Evolutionary conservation across 1,284 basidiomycete species (phyloP), one percentile per base, ranked within the genome.

Genomic region (Apiotrichum veenhuisii): DNA sequence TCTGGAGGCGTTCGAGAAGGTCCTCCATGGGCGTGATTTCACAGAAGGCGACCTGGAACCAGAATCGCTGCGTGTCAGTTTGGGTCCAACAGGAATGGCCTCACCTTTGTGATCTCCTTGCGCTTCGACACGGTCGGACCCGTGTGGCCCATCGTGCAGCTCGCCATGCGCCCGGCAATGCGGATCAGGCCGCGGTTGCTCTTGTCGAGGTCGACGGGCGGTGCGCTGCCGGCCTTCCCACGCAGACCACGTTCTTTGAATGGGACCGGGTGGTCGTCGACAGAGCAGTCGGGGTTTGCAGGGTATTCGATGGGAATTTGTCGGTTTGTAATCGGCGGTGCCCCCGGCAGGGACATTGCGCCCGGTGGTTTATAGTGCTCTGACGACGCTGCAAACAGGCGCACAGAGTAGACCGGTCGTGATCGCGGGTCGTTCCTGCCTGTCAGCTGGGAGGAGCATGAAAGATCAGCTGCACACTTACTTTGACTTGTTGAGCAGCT

Each of bases 221-320:
- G 91, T 1, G 93, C 90, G 50, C 91, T 96, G 0, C 93, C 93
- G n/a, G 92, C 87, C 70, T 92, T 95, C 77, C 96, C 96, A 81
- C 96, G 94, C 67, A 97, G 78, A 2, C 94, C 94, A 70, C 92
- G 91, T 64, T 92, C 78, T 73, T 88, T 94, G 51, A 88, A 90
- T 14, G 80, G 80, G 33, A 95, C 77, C 48, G 82, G 79, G 4
- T 81, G 80, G 56, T 80, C 82, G 72, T 97, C 95, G 38, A 96
- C 84, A 65, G 87, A 85, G 50, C 94, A 86, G 82, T 97, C 94
- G 68, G 90, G 94, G 22, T 89, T 91, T 8, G 85, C 83, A 15
- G 93, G 93, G 68, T 93, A 97, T 77, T 98, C 93, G 57, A 96
- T 87, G 0, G 86, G 89, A 20, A 79, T 60, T 42, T 56, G 45